A percentile compares a stretch with the other conserved stretches of the same genome.
Evolutionary conservation across 108 stramenopile genomes (phyloP).

Genomic region (Ochromonas danica): DNA sequence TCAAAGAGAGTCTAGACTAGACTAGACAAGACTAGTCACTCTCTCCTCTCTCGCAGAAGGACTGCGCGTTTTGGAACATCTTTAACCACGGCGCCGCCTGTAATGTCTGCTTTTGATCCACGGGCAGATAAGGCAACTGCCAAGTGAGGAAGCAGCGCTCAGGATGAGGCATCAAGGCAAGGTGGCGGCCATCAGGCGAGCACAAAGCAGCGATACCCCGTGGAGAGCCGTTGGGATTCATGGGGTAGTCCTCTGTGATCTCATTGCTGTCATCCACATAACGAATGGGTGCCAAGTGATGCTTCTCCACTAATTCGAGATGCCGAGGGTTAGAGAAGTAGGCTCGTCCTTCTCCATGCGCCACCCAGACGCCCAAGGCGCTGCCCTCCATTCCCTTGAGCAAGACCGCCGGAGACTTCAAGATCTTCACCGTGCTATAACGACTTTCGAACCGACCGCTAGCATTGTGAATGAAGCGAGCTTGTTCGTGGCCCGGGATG

Average conservation of each 20-base stretch:
- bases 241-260: constrained; percentile 90
- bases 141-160: constrained; percentile 93
- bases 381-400: constrained; percentile 94
- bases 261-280: constrained; percentile 90
- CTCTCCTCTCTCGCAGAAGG: too few relatives aligned
- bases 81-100: constrained; percentile 82
- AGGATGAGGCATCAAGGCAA: constrained; percentile 99
- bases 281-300: constrained; percentile 77
- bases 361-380: constrained; percentile 95
- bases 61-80: constrained; percentile 98
- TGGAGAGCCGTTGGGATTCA: constrained; percentile 98
- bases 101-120: constrained; percentile 76
- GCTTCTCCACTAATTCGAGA: constrained; percentile 61
- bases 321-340: constrained; percentile 84
- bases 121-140: constrained; percentile 98
- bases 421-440: constrained; percentile 79
- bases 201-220: constrained; percentile 96
- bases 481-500: constrained; percentile 58
- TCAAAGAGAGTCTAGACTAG: too few relatives aligned
- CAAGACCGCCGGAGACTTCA: constrained; percentile 74
- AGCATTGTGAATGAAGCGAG: constrained; percentile 91
- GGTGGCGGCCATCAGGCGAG: constrained; percentile 94
- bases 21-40: too few relatives aligned
- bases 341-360: constrained; percentile 95
- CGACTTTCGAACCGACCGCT: constrained; percentile 95